Evolutionary conservation across 768 basidiomycete species (phyloP), one percentile per base, ranked within the genome.

Genomic region (Exidia glandulosa): DNA sequence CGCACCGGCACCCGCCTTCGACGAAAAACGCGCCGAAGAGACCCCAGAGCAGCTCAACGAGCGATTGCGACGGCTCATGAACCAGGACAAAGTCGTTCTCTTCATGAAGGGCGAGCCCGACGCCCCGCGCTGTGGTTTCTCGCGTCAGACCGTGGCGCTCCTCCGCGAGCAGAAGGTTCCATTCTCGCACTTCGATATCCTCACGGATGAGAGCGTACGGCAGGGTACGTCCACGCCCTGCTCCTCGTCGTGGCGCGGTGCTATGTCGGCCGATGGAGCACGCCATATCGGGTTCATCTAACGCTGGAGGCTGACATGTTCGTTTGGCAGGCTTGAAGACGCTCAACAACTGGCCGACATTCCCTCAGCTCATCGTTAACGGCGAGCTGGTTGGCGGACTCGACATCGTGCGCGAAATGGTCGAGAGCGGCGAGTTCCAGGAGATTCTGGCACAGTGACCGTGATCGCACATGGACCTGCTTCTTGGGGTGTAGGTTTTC

Each of bases 301-400:
- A 4, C 10, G 34, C 32, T 45, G 2, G 1, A 14, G n/a, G 47
- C 34, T 58, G 58, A 64, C 6, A 32, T 47, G 25, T 57, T 50
- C 7, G 31, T 3, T 19, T 5, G 30, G 48, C 63, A 72, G 68
- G 69, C 63, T 83, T 92, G 81, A 68, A 79, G 73, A 81, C 77
- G 62, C 68, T 91, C 62, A 94, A 94, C 67, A 81, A 93, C 62
- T 94, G 92, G 92, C 92, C 92, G 0, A 95, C 89, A 3, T 91
- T 81, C 75, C 89, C 90, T 2, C 90, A 92, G 68, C 76, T 95
- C 25, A 87, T 94, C 63, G 77, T 93, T 57, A 83, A 90, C 2
- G 94, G 96, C 25, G 92, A 97, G 70, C 79, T 99, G 19, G 85
- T 96, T 16, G 95, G 95, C n/a, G 95, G 95, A 3, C 73, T 98